phyloP scores from a whole-genome alignment of 768 basidiomycete genomes.

The Pholiota molesta region DNA sequence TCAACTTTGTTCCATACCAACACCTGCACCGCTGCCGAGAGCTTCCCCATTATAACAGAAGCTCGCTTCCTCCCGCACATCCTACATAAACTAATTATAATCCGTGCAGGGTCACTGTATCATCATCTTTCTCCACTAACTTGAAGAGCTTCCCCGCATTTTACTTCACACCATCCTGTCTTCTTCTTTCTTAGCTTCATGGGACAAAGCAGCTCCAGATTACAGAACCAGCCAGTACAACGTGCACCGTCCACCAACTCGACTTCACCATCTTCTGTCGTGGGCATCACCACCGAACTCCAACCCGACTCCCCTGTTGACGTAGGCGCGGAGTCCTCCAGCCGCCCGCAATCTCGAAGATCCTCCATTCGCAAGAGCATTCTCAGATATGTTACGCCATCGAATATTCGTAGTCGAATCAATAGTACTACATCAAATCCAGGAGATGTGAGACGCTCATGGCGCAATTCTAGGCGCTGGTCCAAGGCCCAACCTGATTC shows the following conservation, averaged over 20 bases:
- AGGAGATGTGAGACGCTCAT: constrained; percentile 21
- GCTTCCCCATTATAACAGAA: constrained; percentile 4
- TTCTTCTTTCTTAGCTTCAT: constrained; percentile 16
- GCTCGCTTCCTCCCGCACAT: constrained; percentile 1
- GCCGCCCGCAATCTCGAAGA: constrained; percentile 22
- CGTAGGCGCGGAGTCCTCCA: constrained; percentile 12
- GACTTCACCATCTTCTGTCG: constrained; percentile 13
- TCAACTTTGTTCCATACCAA: constrained; percentile 23
- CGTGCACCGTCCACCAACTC: constrained; percentile 4
- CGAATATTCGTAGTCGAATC: constrained; percentile 22
- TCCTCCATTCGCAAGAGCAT: constrained; percentile 28
- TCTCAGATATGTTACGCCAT: constrained; percentile 27
- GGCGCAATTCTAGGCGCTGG: constrained; percentile 34
- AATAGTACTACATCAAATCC: constrained; percentile 14
- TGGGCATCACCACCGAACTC: constrained; percentile 20
- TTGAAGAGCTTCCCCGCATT: constrained; percentile 9
- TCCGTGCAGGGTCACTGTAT: constrained; percentile 15
- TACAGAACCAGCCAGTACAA: constrained; percentile 8
- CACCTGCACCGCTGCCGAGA: constrained; percentile 10
- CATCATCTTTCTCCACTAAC: constrained; percentile 4
- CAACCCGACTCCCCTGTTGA: constrained; percentile 11
- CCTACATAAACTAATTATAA: constrained; percentile 18
- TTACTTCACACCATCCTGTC: constrained; percentile 2
- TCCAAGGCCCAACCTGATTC: constrained; percentile 32
- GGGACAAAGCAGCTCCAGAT: constrained; percentile 25